These are phyloP conservation scores for Eucalyptus curtisii DNA, from an alignment of 345 rosid genomes.

Conservation along the genomic window DNA sequence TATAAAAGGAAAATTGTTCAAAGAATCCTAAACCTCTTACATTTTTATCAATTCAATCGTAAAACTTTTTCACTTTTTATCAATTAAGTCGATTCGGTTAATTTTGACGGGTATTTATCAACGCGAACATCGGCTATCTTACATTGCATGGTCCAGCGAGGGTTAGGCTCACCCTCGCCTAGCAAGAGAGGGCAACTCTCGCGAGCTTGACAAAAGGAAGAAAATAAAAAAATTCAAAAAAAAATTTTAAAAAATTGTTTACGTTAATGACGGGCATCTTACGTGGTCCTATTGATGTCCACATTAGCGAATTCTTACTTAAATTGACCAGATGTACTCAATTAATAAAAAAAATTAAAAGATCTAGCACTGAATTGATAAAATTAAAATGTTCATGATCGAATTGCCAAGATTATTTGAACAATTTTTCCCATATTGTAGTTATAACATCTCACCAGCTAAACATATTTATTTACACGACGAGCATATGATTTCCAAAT, in stretches of 20 bases:
- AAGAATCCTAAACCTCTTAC: fast-evolving
- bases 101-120: fast-evolving
- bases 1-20: fast-evolving
- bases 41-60: fast-evolving
- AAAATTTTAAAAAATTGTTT: fast-evolving
- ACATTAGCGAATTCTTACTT: fast-evolving
- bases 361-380: fast-evolving
- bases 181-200: too few species aligned
- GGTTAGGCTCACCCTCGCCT: fast-evolving
- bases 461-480: too few species aligned
- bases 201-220: too few species aligned
- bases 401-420: fast-evolving
- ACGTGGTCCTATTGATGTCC: fast-evolving
- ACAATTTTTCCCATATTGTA: too few species aligned
- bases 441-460: not conserved
- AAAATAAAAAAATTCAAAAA: too few species aligned
- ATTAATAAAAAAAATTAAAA: too few species aligned
- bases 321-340: fast-evolving
- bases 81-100: fast-evolving
- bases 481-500: not conserved
- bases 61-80: fast-evolving
- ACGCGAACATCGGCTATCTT: fast-evolving
- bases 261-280: fast-evolving
- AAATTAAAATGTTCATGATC: fast-evolving
- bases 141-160: fast-evolving